phyloP scores from a whole-genome alignment of 106 monocot genomes.

The Dioscorea zingiberensis region DNA sequence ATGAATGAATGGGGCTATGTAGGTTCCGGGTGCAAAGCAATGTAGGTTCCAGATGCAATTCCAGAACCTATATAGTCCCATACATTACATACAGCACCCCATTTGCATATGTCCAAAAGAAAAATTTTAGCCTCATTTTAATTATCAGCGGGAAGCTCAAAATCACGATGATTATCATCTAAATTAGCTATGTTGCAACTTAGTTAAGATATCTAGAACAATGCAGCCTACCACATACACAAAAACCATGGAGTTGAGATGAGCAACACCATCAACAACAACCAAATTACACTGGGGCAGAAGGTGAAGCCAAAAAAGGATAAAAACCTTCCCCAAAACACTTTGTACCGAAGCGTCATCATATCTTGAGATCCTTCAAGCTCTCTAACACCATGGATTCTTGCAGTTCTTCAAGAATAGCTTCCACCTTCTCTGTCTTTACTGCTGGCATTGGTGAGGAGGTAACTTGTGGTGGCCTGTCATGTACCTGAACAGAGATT shows the following conservation, averaged over 20 bases:
- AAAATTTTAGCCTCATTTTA: no score
- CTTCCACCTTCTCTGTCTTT: neutral
- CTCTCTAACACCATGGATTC: constrained; percentile 26
- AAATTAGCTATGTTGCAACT: neutral
- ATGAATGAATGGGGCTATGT: no score
- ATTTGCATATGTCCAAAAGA: no score
- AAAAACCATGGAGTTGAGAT: neutral
- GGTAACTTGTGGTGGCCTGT: neutral
- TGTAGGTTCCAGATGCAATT: no score
- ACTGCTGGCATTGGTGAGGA: neutral
- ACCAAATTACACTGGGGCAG: neutral
- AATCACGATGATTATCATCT: neutral
- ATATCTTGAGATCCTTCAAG: constrained; percentile 48
- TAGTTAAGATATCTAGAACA: neutral
- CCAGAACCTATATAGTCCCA: no score
- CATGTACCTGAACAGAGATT: neutral
- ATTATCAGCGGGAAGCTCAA: no score
- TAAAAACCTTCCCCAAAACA: constrained; percentile 4
- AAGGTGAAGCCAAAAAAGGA: constrained; percentile 3
- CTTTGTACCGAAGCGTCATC: neutral
- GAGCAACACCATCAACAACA: neutral
- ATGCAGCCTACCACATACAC: no score
- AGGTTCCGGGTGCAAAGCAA: no score
- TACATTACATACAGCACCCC: no score
- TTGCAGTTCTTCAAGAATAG: constrained; percentile 1